Evolutionary conservation across 371 early-diverging fungal genomes (phyloP).

Genomic region (Mucor saturninus): DNA sequence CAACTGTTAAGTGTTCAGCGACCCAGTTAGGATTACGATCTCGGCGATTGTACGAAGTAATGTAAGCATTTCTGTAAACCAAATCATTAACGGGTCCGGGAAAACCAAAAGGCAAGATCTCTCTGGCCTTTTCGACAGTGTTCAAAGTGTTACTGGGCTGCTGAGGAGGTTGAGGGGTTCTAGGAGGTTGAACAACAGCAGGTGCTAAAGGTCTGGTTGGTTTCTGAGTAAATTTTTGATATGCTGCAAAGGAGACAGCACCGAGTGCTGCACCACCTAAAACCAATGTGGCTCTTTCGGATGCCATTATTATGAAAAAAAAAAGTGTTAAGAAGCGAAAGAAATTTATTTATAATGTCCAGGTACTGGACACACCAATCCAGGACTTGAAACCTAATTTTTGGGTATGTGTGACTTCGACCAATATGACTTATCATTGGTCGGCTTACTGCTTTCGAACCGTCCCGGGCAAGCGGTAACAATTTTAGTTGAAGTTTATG

Average conservation of each 20-base stretch:
- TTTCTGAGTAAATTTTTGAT: constrained; percentile 47
- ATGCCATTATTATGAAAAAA: constrained; percentile 20
- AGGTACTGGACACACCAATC: no score
- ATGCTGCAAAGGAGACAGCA: constrained; percentile 47
- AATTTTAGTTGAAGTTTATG: no score
- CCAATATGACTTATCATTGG: no score
- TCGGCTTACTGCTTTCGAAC: no score
- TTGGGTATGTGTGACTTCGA: not conserved
- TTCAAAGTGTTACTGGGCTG: constrained; percentile 1
- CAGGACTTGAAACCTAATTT: not conserved
- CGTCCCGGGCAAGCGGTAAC: no score
- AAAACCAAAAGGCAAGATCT: constrained; percentile 55
- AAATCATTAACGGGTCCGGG: constrained; percentile 68
- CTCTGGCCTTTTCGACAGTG: constrained; percentile 46
- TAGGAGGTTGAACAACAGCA: constrained; percentile 1
- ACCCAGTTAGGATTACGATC: constrained; percentile 89
- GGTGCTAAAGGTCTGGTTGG: constrained; percentile 15
- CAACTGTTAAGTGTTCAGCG: constrained; percentile 79
- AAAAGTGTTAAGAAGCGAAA: no score
- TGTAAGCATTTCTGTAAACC: constrained; percentile 62
- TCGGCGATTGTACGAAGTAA: constrained; percentile 73
- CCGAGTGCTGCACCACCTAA: constrained; percentile 58
- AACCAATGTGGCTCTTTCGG: constrained; percentile 47
- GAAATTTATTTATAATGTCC: no score
- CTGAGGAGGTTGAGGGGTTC: constrained; percentile 6